Base-by-base conservation (phyloP, 139 green algal genomes). In the Picochlorum sp. region DNA sequence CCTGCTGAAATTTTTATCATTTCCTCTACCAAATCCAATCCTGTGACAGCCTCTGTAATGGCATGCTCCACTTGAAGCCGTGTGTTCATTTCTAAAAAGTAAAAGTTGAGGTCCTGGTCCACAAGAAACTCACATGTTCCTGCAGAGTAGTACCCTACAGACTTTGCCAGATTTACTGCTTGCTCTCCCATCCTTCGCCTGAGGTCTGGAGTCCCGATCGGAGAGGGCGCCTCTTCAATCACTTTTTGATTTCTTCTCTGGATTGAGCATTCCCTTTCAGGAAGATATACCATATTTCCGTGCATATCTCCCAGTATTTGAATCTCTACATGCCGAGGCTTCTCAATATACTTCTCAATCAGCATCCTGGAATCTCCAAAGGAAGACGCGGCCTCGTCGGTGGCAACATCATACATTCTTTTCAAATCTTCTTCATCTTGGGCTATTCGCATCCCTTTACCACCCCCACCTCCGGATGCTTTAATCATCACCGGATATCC, bases 311-410 rank as follows among this genome's bases (percentile, higher is more conserved):
- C 61, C 1, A 66, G 16, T 47, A 69, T 44, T 80, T 92, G 79
- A 14, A 95, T 86, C 63, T 95, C 88, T 23, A 95, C 79, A 65
- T 95, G 88, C 0, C 88, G 65, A 3, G 88, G 88, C 20, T 75
- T 54, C 45, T 65, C 51, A 23, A 95, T 83, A 75, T 87, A 92
- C 6, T 83, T 79, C 72, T 95, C 88, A 57, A 95, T 78, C 38
- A 95, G 75, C 59, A 95, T 65, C 10, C 88, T 77, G 28, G 85
- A 78, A 55, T 95, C 86, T 15, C 77, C 76, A 72, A 95, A 91
- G 0, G 86, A 72, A 0, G 83, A 71, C 0, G 63, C 51, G 1
- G 88, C 88, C 70, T 95, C 88, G 9, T 86, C 66, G 34, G 74
- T 78, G 11, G 84, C 83, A 14, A 88, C 87, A 16, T 61, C 54